Percentiles rank a stretch among this genome's conserved stretches.
Evolutionary conservation across 495 filamentous ascomycete genomes (phyloP).

Genomic region (Bathelium albidoporum): DNA sequence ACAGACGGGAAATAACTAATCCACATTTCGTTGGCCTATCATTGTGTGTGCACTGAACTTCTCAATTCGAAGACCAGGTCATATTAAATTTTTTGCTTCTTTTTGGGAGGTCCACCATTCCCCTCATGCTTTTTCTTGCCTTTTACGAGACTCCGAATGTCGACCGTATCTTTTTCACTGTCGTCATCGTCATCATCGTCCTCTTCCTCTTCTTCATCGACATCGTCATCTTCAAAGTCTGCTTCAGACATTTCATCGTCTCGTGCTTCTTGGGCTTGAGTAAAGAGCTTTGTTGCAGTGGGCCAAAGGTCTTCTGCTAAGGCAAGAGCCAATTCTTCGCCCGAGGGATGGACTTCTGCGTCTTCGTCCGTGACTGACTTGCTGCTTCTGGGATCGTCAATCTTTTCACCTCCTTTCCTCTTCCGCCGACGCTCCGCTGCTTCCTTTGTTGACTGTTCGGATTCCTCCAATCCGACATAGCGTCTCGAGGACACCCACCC

Average conservation of each 20-base stretch:
- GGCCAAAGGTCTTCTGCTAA: slow-evolving; percentile 83
- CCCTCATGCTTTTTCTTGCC: slow-evolving; percentile 15
- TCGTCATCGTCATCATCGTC: slow-evolving; percentile 38
- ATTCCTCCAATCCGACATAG: slow-evolving; percentile 59
- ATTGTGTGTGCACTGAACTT: not conserved
- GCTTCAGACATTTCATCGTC: slow-evolving; percentile 39
- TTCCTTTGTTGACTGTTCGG: slow-evolving; percentile 43
- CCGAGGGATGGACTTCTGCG: slow-evolving; percentile 69
- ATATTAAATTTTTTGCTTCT: slow-evolving; percentile 7
- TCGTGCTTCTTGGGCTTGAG: slow-evolving; percentile 52
- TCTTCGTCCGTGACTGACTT: slow-evolving; percentile 43
- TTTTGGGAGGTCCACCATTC: slow-evolving; percentile 6
- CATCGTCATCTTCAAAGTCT: slow-evolving; percentile 50
- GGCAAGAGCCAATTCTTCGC: slow-evolving; percentile 67
- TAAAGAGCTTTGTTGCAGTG: slow-evolving; percentile 78
- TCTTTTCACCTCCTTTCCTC: slow-evolving; percentile 44
- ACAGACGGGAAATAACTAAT: no score
- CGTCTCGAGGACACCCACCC: slow-evolving; percentile 52
- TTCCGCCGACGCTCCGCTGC: slow-evolving; percentile 49
- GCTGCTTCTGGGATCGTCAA: slow-evolving; percentile 44
- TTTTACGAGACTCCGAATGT: slow-evolving; percentile 30
- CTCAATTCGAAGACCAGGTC: not conserved
- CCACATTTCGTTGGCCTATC: not conserved
- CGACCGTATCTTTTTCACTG: slow-evolving; percentile 13
- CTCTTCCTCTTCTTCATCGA: slow-evolving; percentile 35